A percentile compares a stretch with the other conserved stretches of the same genome.
Conservation (phyloP, 2,329 filamentous ascomycete genomes). For the Fusarium sacchari region DNA sequence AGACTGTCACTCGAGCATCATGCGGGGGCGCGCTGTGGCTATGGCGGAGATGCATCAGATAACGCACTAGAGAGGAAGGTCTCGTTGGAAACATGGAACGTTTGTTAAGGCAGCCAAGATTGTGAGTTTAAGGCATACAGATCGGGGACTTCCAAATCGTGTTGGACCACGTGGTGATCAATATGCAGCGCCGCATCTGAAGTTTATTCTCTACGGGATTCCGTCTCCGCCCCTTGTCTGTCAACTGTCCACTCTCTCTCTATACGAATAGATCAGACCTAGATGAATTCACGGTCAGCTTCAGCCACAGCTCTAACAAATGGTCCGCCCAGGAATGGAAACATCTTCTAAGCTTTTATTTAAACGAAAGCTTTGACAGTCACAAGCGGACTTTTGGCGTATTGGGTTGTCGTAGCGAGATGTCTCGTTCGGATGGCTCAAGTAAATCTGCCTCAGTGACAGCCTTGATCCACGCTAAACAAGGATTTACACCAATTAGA, state of each 20-base stretch:
- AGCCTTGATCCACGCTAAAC: slow-evolving; percentile 2
- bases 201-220: not conserved
- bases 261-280: not conserved
- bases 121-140: not conserved
- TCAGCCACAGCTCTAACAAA: not conserved
- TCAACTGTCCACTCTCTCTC: not conserved
- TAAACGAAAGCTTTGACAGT: not conserved
- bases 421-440: not conserved
- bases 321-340: not conserved
- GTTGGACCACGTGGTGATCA: not conserved
- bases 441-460: slow-evolving; percentile 29
- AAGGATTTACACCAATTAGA: slow-evolving; percentile 3
- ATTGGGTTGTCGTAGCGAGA: not conserved
- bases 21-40: not conserved
- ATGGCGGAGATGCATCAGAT: not conserved
- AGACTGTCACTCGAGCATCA: not conserved
- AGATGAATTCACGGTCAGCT: not conserved
- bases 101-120: not conserved
- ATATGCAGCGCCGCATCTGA: not conserved
- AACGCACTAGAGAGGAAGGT: not conserved
- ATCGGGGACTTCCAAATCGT: slow-evolving; percentile 5
- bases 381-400: slow-evolving; percentile 2
- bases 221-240: not conserved
- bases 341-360: not conserved
- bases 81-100: not conserved